A percentile compares a stretch with the other conserved stretches of the same genome.
These are phyloP conservation scores for Pichia insulana DNA, from an alignment of 805 yeast species.

Conservation along the genomic window DNA sequence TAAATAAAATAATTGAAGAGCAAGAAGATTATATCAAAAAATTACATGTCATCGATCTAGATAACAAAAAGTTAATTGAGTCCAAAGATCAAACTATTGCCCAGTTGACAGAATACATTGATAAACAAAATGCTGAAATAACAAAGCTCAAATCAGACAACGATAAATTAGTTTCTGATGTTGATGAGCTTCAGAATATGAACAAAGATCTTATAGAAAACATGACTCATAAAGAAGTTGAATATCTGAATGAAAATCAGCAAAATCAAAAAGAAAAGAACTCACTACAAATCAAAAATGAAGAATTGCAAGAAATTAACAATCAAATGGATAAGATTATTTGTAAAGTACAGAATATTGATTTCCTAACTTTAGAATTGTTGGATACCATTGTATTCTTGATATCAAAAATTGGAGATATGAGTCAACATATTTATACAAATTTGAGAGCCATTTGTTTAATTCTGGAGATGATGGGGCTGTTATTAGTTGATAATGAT, in stretches of 20 bases:
- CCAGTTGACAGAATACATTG: slow-evolving; percentile 1
- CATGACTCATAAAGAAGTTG: slow-evolving; percentile 56
- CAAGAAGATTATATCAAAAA: slow-evolving; percentile 41
- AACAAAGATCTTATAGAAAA: slow-evolving; percentile 61
- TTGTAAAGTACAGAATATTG: slow-evolving; percentile 19
- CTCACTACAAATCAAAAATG: slow-evolving; percentile 33
- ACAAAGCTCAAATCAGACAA: slow-evolving; percentile 21
- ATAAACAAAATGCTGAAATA: slow-evolving; percentile 12
- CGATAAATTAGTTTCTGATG: slow-evolving; percentile 2
- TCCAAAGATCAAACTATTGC: slow-evolving; percentile 8
- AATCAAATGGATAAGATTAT: slow-evolving; percentile 25
- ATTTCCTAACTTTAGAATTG: slow-evolving; percentile 16
- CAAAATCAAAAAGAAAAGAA: slow-evolving; percentile 42
- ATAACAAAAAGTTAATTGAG: slow-evolving; percentile 1
- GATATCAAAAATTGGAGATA: slow-evolving; percentile 32
- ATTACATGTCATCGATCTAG: slow-evolving; percentile 40
- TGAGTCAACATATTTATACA: slow-evolving; percentile 31
- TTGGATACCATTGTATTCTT: slow-evolving; percentile 16
- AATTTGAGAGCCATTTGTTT: slow-evolving; percentile 43
- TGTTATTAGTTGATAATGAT: slow-evolving; percentile 42
- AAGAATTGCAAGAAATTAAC: slow-evolving; percentile 37
- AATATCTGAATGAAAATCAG: slow-evolving; percentile 46
- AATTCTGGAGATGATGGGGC: slow-evolving; percentile 67
- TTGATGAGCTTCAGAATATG: slow-evolving; percentile 24
- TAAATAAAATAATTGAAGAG: slow-evolving; percentile 52